Conservation (phyloP, 2,329 filamentous ascomycete species). For the Penicillium sp. region DNA sequence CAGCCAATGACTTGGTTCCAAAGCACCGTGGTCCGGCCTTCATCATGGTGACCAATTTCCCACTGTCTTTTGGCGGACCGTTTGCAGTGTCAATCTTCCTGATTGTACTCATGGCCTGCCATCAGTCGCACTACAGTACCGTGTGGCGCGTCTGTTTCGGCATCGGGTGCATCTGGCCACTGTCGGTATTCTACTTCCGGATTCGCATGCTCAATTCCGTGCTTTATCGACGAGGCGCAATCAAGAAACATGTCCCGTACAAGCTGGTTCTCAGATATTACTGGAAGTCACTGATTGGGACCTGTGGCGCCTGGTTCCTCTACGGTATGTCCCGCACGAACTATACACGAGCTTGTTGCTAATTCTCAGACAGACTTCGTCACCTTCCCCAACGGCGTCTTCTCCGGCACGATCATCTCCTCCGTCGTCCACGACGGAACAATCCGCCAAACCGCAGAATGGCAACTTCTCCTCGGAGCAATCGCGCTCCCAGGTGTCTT, state of each 20-base stretch:
- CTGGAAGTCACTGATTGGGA: conserved; percentile 55
- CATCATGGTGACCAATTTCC: conserved; percentile 50
- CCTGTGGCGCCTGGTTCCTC: conserved; percentile 57
- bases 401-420: conserved; percentile 47
- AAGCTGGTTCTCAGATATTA: conserved; percentile 52
- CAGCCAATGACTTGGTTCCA: conserved; percentile 48
- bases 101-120: conserved; percentile 45
- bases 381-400: conserved; percentile 51
- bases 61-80: conserved; percentile 41
- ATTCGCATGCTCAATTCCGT: conserved; percentile 54
- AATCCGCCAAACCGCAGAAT: conserved; percentile 48
- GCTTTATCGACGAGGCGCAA: conserved; percentile 54
- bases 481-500: conserved; percentile 52
- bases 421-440: conserved; percentile 39
- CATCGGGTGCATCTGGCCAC: conserved; percentile 50
- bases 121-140: conserved; percentile 37
- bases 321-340: conserved; percentile 32
- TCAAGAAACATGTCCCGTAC: conserved; percentile 54
- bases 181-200: conserved; percentile 58
- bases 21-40: conserved; percentile 44
- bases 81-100: conserved; percentile 48
- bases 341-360: background rate
- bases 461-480: conserved; percentile 45
- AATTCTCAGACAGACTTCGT: conserved; percentile 30
- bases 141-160: conserved; percentile 53